phyloP scores from a whole-genome alignment of 1,139 yeast genomes.

The Hyphopichia wangnamkhiaoensis region DNA sequence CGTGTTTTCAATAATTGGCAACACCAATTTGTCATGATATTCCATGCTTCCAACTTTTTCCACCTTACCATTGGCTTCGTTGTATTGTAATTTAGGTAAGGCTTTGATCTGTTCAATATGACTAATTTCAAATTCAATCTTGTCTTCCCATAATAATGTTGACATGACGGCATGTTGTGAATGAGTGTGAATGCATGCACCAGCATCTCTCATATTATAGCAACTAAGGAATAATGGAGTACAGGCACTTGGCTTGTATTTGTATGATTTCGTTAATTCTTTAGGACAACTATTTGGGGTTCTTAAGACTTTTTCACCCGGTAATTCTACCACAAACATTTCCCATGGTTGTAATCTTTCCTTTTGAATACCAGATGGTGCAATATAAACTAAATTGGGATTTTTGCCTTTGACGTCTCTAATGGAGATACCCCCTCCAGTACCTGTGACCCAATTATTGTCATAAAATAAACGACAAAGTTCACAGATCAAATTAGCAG shows the following conservation, averaged over 20 bases:
- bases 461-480: constrained; percentile 75
- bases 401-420: constrained; percentile 51
- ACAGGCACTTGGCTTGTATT: constrained; percentile 86
- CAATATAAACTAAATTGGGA: constrained; percentile 63
- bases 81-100: constrained; percentile 53
- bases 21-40: constrained; percentile 70
- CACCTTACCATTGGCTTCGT: constrained; percentile 42
- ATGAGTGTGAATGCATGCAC: constrained; percentile 95
- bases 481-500: constrained; percentile 84
- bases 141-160: constrained; percentile 63
- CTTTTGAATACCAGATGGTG: constrained; percentile 96
- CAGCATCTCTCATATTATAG: constrained; percentile 71
- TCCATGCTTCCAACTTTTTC: constrained; percentile 68
- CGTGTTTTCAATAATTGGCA: constrained; percentile 89
- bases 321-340: constrained; percentile 72
- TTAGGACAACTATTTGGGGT: constrained; percentile 53
- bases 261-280: constrained; percentile 42
- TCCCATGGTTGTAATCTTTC: constrained; percentile 83
- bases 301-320: constrained; percentile 55
- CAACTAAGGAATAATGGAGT: constrained; percentile 86
- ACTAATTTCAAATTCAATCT: constrained; percentile 67
- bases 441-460: constrained; percentile 92
- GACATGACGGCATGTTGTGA: constrained; percentile 86
- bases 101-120: constrained; percentile 94
- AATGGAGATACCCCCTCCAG: constrained; percentile 94